Percentiles rank a stretch among this genome's conserved stretches.
Evolutionary conservation across 148 eudicot genomes (phyloP).

Genomic region (Mesembryanthemum crystallinum): DNA sequence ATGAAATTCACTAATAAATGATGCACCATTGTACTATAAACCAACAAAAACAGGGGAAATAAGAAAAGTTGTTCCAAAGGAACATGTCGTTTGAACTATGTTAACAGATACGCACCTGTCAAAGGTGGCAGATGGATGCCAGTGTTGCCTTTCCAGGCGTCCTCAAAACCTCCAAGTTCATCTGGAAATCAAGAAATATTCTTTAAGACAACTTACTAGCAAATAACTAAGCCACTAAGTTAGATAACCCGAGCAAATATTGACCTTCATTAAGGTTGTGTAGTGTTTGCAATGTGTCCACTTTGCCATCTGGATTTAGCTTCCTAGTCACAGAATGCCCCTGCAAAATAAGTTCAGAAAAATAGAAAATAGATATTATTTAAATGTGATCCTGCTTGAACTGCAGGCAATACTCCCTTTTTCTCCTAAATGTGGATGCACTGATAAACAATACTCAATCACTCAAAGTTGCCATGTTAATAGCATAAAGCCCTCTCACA

Average conservation of each 20-base stretch:
- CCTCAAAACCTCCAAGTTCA: slow-evolving; percentile 71
- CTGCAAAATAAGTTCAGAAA: slow-evolving; percentile 30
- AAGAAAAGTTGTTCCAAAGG: neutral
- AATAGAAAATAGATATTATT: neutral
- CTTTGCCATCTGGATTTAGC: slow-evolving; percentile 73
- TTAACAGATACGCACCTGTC: slow-evolving; percentile 32
- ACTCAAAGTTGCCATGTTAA: neutral
- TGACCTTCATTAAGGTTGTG: slow-evolving; percentile 79
- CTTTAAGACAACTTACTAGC: neutral
- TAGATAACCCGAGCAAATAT: neutral
- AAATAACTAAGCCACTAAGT: neutral
- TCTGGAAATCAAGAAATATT: slow-evolving; percentile 34
- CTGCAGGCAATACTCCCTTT: neutral
- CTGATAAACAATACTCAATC: neutral
- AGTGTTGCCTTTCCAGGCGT: slow-evolving; percentile 66
- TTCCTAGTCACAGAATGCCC: slow-evolving; percentile 77
- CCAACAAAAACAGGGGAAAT: neutral
- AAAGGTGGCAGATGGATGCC: slow-evolving; percentile 40
- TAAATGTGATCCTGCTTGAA: neutral
- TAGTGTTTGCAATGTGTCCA: slow-evolving; percentile 68
- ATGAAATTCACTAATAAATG: too few species aligned
- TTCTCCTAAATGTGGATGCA: neutral
- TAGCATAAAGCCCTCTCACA: neutral
- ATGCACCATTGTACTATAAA: too few species aligned
- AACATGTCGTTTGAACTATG: neutral